Evolutionary conservation across 75 land plant genomes (phyloP).

Genomic region (Cryptomeria japonica): DNA sequence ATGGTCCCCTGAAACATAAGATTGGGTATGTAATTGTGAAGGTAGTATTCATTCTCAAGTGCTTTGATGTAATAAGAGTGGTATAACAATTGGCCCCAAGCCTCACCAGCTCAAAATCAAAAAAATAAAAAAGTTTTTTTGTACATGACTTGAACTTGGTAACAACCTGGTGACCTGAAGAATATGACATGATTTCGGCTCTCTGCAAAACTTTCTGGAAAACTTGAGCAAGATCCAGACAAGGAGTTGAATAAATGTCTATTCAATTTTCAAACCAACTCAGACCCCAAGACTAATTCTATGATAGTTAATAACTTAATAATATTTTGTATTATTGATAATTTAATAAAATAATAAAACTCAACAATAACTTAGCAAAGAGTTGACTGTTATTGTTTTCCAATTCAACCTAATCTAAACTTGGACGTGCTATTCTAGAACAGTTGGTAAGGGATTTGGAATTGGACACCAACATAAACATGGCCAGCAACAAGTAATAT

Average conservation of each 20-base stretch:
- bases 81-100: background rate
- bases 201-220: background rate
- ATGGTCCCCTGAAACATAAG: background rate
- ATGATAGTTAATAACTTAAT: background rate
- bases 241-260: background rate
- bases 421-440: background rate
- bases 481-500: background rate
- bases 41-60: background rate
- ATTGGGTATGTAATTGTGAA: background rate
- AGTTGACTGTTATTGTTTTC: background rate
- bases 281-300: background rate
- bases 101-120: background rate
- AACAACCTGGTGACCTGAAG: background rate
- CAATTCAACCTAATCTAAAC: background rate
- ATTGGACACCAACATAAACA: background rate
- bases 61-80: background rate
- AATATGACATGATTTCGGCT: background rate
- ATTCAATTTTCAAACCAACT: background rate
- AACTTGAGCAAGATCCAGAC: background rate
- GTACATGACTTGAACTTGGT: background rate
- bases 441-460: background rate
- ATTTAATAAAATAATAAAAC: no score
- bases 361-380: background rate
- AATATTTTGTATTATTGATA: no score
- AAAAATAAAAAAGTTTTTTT: background rate